Evolutionary conservation across 225 moss, liverwort and hornwort genomes (phyloP).

Genomic region (Climacium dendroides): DNA sequence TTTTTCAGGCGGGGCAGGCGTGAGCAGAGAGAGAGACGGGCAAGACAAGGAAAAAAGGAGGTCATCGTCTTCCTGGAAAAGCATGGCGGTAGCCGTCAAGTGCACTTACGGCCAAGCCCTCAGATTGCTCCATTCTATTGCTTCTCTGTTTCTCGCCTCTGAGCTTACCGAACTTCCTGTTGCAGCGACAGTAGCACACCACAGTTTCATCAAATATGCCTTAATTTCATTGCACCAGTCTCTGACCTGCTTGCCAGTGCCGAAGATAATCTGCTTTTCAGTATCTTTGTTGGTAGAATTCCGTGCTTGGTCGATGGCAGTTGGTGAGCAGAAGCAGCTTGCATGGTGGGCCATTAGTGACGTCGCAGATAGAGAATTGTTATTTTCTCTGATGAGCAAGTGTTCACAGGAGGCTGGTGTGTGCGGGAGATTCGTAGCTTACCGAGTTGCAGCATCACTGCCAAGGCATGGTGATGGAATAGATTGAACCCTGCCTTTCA

Average conservation of each 20-base stretch:
- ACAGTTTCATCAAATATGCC: neutral
- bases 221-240: neutral
- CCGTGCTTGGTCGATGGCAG: neutral
- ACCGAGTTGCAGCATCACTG: neutral
- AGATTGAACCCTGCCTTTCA: neutral
- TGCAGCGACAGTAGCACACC: neutral
- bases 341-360: neutral
- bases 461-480: neutral
- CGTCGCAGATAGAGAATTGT: neutral
- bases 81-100: slow-evolving; percentile 30
- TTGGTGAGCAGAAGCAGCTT: neutral
- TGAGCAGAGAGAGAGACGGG: neutral
- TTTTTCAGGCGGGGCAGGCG: neutral
- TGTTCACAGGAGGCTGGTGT: neutral
- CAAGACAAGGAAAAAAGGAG: neutral
- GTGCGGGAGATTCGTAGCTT: neutral
- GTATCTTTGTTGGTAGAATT: neutral
- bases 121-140: neutral
- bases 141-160: neutral
- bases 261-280: neutral
- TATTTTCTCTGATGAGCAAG: neutral
- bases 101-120: slow-evolving; percentile 12
- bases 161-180: neutral
- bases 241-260: neutral
- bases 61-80: neutral